Conservation (phyloP, 2,329 filamentous ascomycete species). For the Ophiocordyceps camponoti-floridani region DNA sequence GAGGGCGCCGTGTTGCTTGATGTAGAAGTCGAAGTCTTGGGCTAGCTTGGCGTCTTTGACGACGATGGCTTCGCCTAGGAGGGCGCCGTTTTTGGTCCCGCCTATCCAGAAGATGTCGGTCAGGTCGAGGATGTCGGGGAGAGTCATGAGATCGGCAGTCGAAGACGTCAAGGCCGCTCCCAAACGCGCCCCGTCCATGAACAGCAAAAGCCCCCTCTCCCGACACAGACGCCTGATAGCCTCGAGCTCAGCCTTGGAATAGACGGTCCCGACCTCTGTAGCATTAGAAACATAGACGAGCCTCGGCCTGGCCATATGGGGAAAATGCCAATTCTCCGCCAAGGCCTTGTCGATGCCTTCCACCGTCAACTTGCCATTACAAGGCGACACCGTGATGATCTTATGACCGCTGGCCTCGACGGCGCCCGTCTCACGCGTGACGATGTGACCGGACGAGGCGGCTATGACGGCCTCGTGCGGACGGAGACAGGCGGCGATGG, state of each 20-base stretch:
- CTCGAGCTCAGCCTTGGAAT: conserved; percentile 21
- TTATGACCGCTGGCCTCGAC: conserved; percentile 33
- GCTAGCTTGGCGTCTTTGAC: conserved; percentile 23
- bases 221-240: conserved; percentile 24
- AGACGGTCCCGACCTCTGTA: conserved; percentile 30
- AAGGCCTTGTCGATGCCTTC: conserved; percentile 21
- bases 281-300: conserved; percentile 35
- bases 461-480: conserved; percentile 33
- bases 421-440: conserved; percentile 29
- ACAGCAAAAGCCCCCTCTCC: conserved; percentile 19
- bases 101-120: conserved; percentile 37
- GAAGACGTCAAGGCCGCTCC: conserved; percentile 22
- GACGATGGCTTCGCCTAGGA: conserved; percentile 31
- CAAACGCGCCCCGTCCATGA: conserved; percentile 30
- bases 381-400: conserved; percentile 26
- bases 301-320: conserved; percentile 30
- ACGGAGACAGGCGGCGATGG: conserved; percentile 29
- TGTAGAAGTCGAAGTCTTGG: conserved; percentile 28
- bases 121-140: conserved; percentile 24
- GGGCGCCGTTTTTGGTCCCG: conserved; percentile 30
- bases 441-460: conserved; percentile 28
- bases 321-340: conserved; percentile 29
- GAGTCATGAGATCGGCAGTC: conserved; percentile 20
- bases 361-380: conserved; percentile 28
- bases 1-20: conserved; percentile 32